These are phyloP conservation scores for Ceratocystis cacaofunesta DNA, from an alignment of 2,329 filamentous ascomycete genomes.

Conservation along the genomic window DNA sequence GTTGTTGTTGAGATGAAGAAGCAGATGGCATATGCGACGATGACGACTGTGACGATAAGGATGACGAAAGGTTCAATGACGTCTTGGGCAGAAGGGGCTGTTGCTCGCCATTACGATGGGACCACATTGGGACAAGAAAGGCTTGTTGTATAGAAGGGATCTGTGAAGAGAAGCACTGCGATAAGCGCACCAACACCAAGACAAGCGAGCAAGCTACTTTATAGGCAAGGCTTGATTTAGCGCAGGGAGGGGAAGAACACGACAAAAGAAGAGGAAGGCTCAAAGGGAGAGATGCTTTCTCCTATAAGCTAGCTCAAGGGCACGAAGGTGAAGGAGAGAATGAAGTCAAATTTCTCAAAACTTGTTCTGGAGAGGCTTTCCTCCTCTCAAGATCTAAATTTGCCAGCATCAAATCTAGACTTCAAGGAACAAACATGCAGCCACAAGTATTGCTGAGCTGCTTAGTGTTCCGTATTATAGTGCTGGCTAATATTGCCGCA, in stretches of 20 bases:
- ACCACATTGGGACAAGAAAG: neutral
- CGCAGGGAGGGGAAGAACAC: neutral
- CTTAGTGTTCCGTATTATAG: neutral
- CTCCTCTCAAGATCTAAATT: neutral
- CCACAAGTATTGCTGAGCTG: neutral
- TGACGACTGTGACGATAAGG: neutral
- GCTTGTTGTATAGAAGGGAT: neutral
- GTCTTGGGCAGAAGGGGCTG: constrained; percentile 3
- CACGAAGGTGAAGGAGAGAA: neutral
- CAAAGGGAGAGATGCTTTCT: neutral
- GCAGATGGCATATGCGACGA: too few species aligned
- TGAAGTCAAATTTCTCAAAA: neutral
- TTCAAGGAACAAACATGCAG: too few species aligned
- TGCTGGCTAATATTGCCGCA: neutral
- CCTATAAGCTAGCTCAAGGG: neutral
- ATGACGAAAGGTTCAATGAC: neutral
- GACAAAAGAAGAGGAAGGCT: neutral
- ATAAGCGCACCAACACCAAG: neutral
- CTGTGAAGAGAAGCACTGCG: neutral
- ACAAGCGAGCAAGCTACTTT: neutral
- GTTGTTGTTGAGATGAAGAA: neutral
- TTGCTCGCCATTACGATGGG: neutral
- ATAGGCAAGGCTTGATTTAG: neutral
- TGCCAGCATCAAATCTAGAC: neutral
- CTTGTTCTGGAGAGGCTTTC: neutral